A percentile compares a stretch with the other conserved stretches of the same genome.
phyloP scores from a whole-genome alignment of 2,329 filamentous ascomycete genomes.

The Raffaelea ambrosiae region DNA sequence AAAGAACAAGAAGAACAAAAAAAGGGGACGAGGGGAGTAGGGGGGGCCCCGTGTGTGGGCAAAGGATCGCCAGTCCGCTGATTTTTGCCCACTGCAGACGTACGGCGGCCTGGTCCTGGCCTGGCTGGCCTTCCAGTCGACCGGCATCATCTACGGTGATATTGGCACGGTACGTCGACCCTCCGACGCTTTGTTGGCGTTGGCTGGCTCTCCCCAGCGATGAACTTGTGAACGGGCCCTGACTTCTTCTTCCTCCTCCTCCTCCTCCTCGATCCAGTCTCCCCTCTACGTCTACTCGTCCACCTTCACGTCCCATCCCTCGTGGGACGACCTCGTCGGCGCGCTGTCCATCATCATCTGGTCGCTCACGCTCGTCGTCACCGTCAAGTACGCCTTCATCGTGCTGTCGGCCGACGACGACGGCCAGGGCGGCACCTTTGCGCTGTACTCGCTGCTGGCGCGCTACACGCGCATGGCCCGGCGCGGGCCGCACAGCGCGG shows the following conservation, averaged over 20 bases:
- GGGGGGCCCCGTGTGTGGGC: neutral
- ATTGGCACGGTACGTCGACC: constrained; percentile 39
- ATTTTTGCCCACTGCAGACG: constrained; percentile 10
- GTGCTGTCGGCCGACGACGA: constrained; percentile 60
- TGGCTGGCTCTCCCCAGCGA: too few relatives aligned
- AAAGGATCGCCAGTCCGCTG: constrained; percentile 2
- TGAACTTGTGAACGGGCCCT: too few relatives aligned
- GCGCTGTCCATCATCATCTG: constrained; percentile 62
- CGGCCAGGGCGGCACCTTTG: constrained; percentile 63
- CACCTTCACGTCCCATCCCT: constrained; percentile 51
- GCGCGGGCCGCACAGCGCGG: constrained; percentile 46
- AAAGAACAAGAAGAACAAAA: neutral
- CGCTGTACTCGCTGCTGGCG: constrained; percentile 55
- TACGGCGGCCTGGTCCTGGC: constrained; percentile 15
- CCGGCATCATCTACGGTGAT: constrained; percentile 61
- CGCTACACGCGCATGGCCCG: constrained; percentile 53
- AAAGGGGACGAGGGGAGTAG: neutral
- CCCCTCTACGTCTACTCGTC: constrained; percentile 65
- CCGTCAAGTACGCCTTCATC: constrained; percentile 59
- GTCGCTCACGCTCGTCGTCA: constrained; percentile 61
- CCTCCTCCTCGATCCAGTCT: constrained; percentile 8
- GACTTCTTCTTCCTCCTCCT: neutral
- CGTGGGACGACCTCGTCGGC: constrained; percentile 51
- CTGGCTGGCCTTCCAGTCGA: constrained; percentile 55
- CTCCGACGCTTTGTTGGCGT: too few relatives aligned